Evolutionary conservation across 169 alveolate species (phyloP).

Genomic region (Ichthyophthirius multifiliis): DNA sequence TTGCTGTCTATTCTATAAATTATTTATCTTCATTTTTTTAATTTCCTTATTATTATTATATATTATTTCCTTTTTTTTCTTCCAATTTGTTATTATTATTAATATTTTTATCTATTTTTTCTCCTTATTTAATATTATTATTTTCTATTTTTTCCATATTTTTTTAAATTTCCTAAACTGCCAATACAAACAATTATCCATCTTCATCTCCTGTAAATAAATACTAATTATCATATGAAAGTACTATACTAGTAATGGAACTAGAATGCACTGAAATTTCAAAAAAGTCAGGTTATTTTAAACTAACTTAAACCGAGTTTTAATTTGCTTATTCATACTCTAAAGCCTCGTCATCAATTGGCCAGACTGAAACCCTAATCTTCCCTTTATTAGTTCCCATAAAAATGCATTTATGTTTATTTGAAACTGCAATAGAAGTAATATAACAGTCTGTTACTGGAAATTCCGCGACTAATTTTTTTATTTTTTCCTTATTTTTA

Average conservation of each 20-base stretch:
- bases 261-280: constrained; percentile 33
- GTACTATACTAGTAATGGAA: constrained; percentile 22
- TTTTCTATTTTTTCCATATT: constrained; percentile 16
- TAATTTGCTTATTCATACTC: constrained; percentile 23
- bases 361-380: constrained; percentile 5
- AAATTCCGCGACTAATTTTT: constrained; percentile 31
- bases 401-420: constrained; percentile 11
- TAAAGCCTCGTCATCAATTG: constrained; percentile 23
- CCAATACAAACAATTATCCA: constrained; percentile 24
- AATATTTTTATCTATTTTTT: neutral
- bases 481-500: constrained; percentile 17
- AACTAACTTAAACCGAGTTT: constrained; percentile 17
- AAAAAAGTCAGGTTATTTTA: constrained; percentile 32
- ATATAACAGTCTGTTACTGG: constrained; percentile 35
- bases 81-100: neutral
- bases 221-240: constrained; percentile 30
- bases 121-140: constrained; percentile 2
- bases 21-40: constrained; percentile 18
- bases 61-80: neutral
- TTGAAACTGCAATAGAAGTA: constrained; percentile 18
- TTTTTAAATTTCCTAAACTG: no score
- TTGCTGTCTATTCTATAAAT: constrained; percentile 25
- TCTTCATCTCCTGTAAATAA: constrained; percentile 43
- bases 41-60: no score
- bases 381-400: constrained; percentile 15